Evolutionary conservation across 495 filamentous ascomycete genomes (phyloP), one percentile per base, ranked within the genome.

Genomic region (Podospora didyma): DNA sequence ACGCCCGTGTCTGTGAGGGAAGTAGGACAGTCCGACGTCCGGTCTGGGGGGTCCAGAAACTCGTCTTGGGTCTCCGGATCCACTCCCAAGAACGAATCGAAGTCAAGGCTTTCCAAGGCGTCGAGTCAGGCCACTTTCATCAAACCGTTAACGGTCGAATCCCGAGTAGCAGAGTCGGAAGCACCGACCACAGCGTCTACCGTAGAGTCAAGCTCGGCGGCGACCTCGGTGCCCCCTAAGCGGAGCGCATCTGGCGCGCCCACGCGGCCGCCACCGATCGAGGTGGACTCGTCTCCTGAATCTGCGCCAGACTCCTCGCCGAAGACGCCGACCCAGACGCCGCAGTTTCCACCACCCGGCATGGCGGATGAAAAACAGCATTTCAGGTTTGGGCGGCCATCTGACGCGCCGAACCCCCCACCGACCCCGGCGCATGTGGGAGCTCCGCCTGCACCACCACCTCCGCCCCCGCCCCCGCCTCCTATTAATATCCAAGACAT

Each of bases 381-480:
- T n/a, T 53, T 55, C 35, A 47, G 44, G 50, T 66, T 68, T 53
- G 58, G 68, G 46, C 56, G 31, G 14, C 49, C 62, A 50, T 56
- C 75, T 17, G 66, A 73, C 20, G 61, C 72, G 28, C 69, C 71
- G 22, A 75, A 74, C 6, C 75, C 77, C 7, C 66, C 72, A 23
- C 69, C 72, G 34, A 73, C 73, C 20, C 58, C 60, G 10, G 54
- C 60, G 37, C 35, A 51, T 19, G 34, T 48, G 12, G 34, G 26
- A 19, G 54, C 20, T n/a, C 53, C 80, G 14, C 77, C 75, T 16
- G 89, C 89, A 28, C 91, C 89, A 1, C 74, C 73, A 4, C 75
- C 74, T 5, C 92, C 92, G 0, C 92, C 92, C 0, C 91, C 92
- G 2, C 89, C 89, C 1, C 89, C 89, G n/a, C 87, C 88, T 0